Evolutionary conservation across 2,329 filamentous ascomycete genomes (phyloP).

Genomic region (Penicillium sp.): DNA sequence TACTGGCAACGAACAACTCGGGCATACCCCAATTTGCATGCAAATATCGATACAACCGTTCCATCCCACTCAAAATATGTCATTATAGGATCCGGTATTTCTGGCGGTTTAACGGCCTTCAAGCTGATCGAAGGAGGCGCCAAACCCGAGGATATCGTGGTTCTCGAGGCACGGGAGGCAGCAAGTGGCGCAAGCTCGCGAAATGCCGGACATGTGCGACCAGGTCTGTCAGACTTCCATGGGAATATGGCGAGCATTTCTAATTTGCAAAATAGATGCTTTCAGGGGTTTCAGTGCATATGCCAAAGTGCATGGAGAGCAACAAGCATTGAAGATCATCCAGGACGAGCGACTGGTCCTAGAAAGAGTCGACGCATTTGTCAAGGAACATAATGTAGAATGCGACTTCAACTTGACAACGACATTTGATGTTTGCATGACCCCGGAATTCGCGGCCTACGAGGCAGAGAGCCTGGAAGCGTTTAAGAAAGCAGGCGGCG

Average conservation of each 20-base stretch:
- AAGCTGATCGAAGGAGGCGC: slow-evolving; percentile 16
- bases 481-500: slow-evolving; percentile 43
- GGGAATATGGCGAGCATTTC: neutral
- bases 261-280: slow-evolving; percentile 30
- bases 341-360: slow-evolving; percentile 44
- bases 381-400: slow-evolving; percentile 39
- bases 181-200: slow-evolving; percentile 22
- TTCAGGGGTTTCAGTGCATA: slow-evolving; percentile 50
- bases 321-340: slow-evolving; percentile 48
- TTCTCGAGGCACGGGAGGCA: slow-evolving; percentile 22
- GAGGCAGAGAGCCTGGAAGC: slow-evolving; percentile 40
- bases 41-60: slow-evolving; percentile 4
- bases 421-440: slow-evolving; percentile 51
- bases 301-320: slow-evolving; percentile 39
- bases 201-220: slow-evolving; percentile 23
- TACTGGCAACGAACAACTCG: slow-evolving; percentile 31
- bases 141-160: slow-evolving; percentile 14
- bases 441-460: slow-evolving; percentile 45
- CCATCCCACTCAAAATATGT: slow-evolving; percentile 13
- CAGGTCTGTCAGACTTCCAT: slow-evolving; percentile 10
- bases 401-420: slow-evolving; percentile 49
- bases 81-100: slow-evolving; percentile 20
- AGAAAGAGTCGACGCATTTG: slow-evolving; percentile 41
- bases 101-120: slow-evolving; percentile 17
- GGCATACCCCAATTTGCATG: slow-evolving; percentile 14